Conservation (phyloP, 1,284 basidiomycete genomes). For the Boletus sp. region DNA sequence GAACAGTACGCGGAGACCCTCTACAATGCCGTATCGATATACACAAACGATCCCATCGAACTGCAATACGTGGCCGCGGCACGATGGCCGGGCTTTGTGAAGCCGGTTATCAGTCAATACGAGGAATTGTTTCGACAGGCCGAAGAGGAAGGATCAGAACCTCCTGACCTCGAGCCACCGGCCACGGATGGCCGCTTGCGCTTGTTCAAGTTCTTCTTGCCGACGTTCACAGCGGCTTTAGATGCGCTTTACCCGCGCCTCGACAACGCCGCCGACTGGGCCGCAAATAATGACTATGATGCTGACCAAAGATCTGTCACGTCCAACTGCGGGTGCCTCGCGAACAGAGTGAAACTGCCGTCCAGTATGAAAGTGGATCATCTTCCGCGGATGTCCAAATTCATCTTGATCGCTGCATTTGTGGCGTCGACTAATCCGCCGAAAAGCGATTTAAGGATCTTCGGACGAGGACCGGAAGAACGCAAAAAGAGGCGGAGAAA, state of each 20-base stretch:
- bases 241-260: conserved; percentile 63
- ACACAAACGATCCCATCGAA: conserved; percentile 65
- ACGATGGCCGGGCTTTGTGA: conserved; percentile 75
- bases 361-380: conserved; percentile 18
- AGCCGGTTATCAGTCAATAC: conserved; percentile 60
- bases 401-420: conserved; percentile 78
- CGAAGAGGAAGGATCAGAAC: conserved; percentile 27
- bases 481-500: conserved; percentile 54
- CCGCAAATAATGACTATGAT: conserved; percentile 41
- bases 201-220: conserved; percentile 55
- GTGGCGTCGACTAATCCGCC: conserved; percentile 85
- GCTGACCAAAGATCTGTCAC: conserved; percentile 12
- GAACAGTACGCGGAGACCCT: conserved; percentile 63
- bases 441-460: conserved; percentile 78
- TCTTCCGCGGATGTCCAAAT: conserved; percentile 64
- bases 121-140: conserved; percentile 19
- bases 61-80: conserved; percentile 73
- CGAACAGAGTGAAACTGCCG: conserved; percentile 19
- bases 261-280: conserved; percentile 60
- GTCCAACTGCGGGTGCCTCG: conserved; percentile 7
- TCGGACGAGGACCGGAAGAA: conserved; percentile 67
- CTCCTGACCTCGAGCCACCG: conserved; percentile 37
- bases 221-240: conserved; percentile 56
- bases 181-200: conserved; percentile 58
- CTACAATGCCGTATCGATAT: conserved; percentile 61